These are phyloP conservation scores for Maudiozyma saulgeensis DNA, from an alignment of 805 yeast species.

Conservation along the genomic window DNA sequence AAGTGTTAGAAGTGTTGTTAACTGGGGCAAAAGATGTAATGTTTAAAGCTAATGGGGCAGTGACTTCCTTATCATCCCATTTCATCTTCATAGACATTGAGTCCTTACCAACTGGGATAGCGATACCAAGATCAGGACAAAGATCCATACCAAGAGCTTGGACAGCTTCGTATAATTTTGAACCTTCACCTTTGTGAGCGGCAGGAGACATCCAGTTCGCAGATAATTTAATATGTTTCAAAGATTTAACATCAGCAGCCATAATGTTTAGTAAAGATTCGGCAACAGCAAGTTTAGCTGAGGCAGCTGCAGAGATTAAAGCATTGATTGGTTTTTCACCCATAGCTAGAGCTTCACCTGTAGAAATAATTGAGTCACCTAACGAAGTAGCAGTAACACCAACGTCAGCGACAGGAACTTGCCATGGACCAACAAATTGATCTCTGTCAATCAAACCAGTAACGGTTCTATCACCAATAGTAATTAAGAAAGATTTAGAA, in stretches of 20 bases:
- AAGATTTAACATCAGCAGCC: conserved; percentile 78
- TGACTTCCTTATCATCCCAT: conserved; percentile 87
- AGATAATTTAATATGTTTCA: conserved; percentile 71
- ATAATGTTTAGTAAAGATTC: conserved; percentile 81
- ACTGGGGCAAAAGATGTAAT: conserved; percentile 91
- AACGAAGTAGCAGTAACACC: conserved; percentile 90
- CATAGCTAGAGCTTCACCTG: conserved; percentile 98
- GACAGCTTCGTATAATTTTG: conserved; percentile 91
- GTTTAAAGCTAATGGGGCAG: conserved; percentile 88
- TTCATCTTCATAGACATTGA: conserved; percentile 99
- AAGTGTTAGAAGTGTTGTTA: conserved; percentile 70
- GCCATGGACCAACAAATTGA: conserved; percentile 99
- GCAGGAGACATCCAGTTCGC: conserved; percentile 99
- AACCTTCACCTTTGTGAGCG: conserved; percentile 88
- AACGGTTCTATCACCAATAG: conserved; percentile 98
- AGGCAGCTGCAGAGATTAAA: conserved; percentile 75
- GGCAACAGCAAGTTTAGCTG: conserved; percentile 92
- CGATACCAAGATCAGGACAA: conserved; percentile 84
- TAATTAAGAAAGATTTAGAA: conserved; percentile 85
- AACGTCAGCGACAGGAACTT: conserved; percentile 96
- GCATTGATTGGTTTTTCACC: conserved; percentile 95
- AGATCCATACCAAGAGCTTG: conserved; percentile 90
- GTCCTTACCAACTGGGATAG: conserved; percentile 97
- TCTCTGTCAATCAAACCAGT: conserved; percentile 96
- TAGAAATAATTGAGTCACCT: conserved; percentile 55